Base-by-base conservation (phyloP, 1,284 basidiomycete genomes). In the Ganoderma multipileum region DNA sequence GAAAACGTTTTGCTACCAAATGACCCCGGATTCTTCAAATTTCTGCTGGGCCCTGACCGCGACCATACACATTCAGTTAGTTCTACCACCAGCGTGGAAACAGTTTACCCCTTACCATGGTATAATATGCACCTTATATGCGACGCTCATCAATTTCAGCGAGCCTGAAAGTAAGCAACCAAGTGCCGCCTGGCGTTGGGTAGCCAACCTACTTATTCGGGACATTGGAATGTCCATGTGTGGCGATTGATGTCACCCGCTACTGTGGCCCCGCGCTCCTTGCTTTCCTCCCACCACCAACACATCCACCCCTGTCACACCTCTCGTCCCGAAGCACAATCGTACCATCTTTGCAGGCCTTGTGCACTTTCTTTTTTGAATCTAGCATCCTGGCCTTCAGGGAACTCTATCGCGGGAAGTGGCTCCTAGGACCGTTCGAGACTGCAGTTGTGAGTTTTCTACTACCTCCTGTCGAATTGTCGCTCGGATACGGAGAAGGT, bases 201-300 rank as follows among this genome's bases (percentile, higher is more conserved):
- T 52, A 52, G 47, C 47, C 47, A 50, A 50, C 47, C 47, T 50
- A 50, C 47, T 26, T 52, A 26, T 52, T 52, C 47, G 23, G 47
- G 47, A 52, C 23, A 12, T 26, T 52, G 3, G 47, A 9, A 11
- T n/a, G 11, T 26, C 47, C 23, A 26, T 52, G 12, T 26, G 14
- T 52, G 47, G 23, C 23, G 23, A 26, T 52, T 52, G 23, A 26
- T 9, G 23, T n/a, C 12, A 28, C 23, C 23, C 23, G 14, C 23
- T 11, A n/a, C 44, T 11, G 44, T 18, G n/a, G 42, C 42, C 11
- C 23, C 47, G 23, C 47, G 47, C 23, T 26, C 23, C 9, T 47
- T 47, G n/a, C n/a, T 23, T 47, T 47, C 44, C n/a, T 8, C 23
- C 44, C 44, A 23, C 44, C 44, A 47, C 44, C 44, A 47, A 47